Conservation (phyloP, 495 filamentous ascomycete species). For the Pyrenula massariospora region DNA sequence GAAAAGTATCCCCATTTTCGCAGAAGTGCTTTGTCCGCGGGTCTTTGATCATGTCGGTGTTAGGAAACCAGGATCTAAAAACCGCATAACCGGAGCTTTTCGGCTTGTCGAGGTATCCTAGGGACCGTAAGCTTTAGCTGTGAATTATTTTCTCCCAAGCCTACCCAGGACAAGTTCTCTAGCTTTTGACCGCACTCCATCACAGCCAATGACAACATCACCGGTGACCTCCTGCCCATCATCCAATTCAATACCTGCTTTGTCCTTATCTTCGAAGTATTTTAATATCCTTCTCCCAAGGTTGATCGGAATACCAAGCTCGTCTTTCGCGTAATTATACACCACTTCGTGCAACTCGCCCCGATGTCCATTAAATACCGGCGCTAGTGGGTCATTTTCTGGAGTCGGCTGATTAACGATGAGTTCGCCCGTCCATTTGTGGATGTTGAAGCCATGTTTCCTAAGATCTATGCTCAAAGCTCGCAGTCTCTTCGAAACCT, state of each 20-base stretch:
- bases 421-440: conserved; percentile 51
- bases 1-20: conserved; percentile 51
- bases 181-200: conserved; percentile 49
- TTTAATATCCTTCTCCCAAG: conserved; percentile 36
- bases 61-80: conserved; percentile 51
- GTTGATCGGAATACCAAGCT: conserved; percentile 42
- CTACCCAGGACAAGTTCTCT: conserved; percentile 31
- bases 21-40: conserved; percentile 48
- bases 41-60: conserved; percentile 47
- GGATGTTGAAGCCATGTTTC: conserved; percentile 45
- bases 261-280: conserved; percentile 43
- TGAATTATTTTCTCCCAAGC: neutral
- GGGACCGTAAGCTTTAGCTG: neutral
- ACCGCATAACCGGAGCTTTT: conserved; percentile 48
- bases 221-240: conserved; percentile 28
- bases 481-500: conserved; percentile 32
- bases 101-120: conserved; percentile 47
- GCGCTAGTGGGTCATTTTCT: conserved; percentile 30
- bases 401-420: conserved; percentile 41
- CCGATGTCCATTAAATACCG: conserved; percentile 48
- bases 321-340: conserved; percentile 41
- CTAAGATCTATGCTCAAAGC: conserved; percentile 38
- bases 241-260: conserved; percentile 42
- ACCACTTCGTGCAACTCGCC: conserved; percentile 48
- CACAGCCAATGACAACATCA: conserved; percentile 34